Conservation (phyloP, 1,139 yeast species). For the Kurtzmaniella natalensis region DNA sequence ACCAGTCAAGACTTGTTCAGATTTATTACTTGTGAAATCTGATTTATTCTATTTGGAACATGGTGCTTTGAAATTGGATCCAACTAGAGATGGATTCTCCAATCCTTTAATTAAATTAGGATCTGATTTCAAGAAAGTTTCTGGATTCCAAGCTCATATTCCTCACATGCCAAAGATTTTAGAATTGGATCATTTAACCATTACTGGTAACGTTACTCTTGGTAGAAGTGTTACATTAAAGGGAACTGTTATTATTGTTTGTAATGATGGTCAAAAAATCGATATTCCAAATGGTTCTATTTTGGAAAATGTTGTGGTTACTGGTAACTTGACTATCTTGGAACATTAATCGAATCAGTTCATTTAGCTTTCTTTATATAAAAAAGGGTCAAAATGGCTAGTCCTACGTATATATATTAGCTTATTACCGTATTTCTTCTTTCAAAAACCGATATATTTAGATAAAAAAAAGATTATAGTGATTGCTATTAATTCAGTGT, state of each 20-base stretch:
- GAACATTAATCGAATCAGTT: constrained; percentile 63
- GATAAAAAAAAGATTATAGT: no score
- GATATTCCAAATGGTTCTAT: constrained; percentile 96
- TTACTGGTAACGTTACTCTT: constrained; percentile 90
- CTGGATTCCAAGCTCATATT: constrained; percentile 84
- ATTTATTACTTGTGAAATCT: constrained; percentile 90
- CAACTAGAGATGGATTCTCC: constrained; percentile 78
- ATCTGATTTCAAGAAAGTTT: constrained; percentile 91
- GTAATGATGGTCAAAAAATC: constrained; percentile 94
- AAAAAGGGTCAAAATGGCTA: no score
- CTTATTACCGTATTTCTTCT: no score
- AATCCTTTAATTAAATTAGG: constrained; percentile 96
- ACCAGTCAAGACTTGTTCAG: constrained; percentile 97
- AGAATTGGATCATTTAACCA: constrained; percentile 94
- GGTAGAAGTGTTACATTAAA: constrained; percentile 89
- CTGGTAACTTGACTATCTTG: constrained; percentile 92
- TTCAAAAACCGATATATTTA: no score
- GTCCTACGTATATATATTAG: no score
- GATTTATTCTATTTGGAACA: constrained; percentile 89
- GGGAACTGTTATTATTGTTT: constrained; percentile 96
- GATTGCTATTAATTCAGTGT: no score
- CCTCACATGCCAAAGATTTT: constrained; percentile 95
- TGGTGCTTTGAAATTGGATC: constrained; percentile 83
- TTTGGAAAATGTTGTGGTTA: constrained; percentile 92
- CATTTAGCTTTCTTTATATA: no score